phyloP scores from a whole-genome alignment of 148 eudicot genomes.

The Nepenthes gracilis region DNA sequence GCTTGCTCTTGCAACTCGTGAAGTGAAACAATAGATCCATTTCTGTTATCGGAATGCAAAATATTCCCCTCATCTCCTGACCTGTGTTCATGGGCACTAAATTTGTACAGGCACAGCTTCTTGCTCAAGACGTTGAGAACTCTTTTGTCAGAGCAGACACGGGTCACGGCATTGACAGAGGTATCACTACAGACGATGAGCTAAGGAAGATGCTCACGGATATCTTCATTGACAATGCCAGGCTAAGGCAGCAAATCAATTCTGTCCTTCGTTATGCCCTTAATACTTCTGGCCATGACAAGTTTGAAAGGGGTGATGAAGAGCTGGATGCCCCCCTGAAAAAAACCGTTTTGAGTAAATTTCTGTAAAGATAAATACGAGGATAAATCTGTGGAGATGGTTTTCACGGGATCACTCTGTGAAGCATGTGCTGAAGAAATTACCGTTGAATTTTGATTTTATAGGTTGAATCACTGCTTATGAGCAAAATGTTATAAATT shows the following conservation, averaged over 20 bases:
- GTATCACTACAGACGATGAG: conserved; percentile 34
- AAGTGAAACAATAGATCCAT: no score
- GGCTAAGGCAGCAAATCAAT: conserved; percentile 64
- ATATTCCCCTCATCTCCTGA: neutral
- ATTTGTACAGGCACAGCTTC: conserved; percentile 52
- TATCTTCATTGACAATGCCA: conserved; percentile 58
- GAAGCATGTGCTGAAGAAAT: no score
- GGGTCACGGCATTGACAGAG: conserved; percentile 3
- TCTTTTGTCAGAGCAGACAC: conserved; percentile 17
- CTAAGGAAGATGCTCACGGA: conserved; percentile 58
- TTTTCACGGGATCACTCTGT: no score
- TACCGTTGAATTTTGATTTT: neutral
- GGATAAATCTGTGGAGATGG: neutral
- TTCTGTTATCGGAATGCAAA: neutral
- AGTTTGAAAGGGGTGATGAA: conserved; percentile 24
- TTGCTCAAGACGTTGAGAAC: conserved; percentile 49
- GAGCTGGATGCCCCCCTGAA: conserved; percentile 23
- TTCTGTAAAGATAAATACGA: conserved; percentile 12
- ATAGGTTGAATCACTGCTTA: no score
- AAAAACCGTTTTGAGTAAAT: conserved; percentile 31
- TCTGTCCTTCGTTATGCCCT: conserved; percentile 51
- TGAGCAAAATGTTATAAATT: no score
- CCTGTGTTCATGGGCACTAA: neutral
- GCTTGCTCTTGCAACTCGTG: no score
- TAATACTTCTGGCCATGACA: conserved; percentile 18